A percentile compares a stretch with the other conserved stretches of the same genome.
Conservation (phyloP, 805 yeast genomes). For the Kazachstania africana region DNA sequence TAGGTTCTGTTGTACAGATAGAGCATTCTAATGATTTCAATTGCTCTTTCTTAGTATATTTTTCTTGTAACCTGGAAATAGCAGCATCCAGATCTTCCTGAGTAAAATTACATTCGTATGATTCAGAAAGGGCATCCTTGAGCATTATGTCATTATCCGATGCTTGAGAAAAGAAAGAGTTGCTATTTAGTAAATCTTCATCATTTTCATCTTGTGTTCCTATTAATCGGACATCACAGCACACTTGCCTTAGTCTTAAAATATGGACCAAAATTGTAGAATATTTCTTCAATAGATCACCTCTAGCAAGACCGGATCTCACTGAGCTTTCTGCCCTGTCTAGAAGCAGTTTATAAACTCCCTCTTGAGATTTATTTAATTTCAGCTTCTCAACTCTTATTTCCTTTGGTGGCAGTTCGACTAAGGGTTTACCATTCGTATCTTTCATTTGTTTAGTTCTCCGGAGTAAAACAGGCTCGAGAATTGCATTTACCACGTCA, state of each 20-base stretch:
- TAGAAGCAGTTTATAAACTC: constrained; percentile 57
- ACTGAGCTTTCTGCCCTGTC: constrained; percentile 55
- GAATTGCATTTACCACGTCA: constrained; percentile 70
- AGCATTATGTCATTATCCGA: constrained; percentile 2
- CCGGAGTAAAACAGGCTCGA: constrained; percentile 73
- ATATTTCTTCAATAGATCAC: constrained; percentile 60
- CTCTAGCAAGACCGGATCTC: constrained; percentile 45
- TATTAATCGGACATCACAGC: constrained; percentile 71
- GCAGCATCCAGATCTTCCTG: constrained; percentile 4
- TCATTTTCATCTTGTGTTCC: constrained; percentile 41
- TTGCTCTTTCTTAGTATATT: constrained; percentile 24
- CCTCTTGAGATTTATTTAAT: constrained; percentile 54
- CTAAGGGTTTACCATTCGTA: constrained; percentile 59
- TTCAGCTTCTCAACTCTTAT: constrained; percentile 55
- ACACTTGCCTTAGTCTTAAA: constrained; percentile 71
- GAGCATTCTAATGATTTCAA: constrained; percentile 57
- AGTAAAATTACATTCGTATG: not conserved
- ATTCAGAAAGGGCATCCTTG: not conserved
- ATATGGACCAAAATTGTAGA: constrained; percentile 75
- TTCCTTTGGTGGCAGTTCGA: constrained; percentile 65
- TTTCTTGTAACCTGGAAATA: constrained; percentile 5
- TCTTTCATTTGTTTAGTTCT: constrained; percentile 80
- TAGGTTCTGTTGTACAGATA: constrained; percentile 66
- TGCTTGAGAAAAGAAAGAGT: constrained; percentile 4
- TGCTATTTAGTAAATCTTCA: constrained; percentile 28